These are phyloP conservation scores for Macrolepiota dolichaula DNA, from an alignment of 768 basidiomycete species.

Conservation along the genomic window DNA sequence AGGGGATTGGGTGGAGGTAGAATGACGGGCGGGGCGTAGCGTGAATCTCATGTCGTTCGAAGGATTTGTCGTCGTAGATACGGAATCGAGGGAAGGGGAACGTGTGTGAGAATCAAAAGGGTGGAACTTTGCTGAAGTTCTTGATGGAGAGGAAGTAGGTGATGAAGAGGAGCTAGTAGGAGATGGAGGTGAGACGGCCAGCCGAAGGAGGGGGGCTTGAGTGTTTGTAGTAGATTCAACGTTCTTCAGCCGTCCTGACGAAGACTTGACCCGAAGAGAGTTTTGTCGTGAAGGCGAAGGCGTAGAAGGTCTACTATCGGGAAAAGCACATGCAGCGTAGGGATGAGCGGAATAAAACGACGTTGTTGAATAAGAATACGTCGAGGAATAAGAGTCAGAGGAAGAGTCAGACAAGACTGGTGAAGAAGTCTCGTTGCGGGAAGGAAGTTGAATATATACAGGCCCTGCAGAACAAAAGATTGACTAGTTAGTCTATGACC, in stretches of 20 bases:
- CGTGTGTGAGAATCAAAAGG: constrained; percentile 1
- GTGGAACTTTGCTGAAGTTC: constrained; percentile 2
- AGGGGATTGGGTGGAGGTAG: constrained; percentile 15
- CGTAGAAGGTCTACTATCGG: background rate
- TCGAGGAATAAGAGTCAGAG: constrained; percentile 21
- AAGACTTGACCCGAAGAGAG: background rate
- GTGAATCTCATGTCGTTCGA: constrained; percentile 9
- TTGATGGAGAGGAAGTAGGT: background rate
- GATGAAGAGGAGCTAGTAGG: constrained; percentile 15
- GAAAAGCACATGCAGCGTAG: constrained; percentile 8
- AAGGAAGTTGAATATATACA: constrained; percentile 18
- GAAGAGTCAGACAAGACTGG: constrained; percentile 22
- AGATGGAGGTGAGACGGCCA: constrained; percentile 22
- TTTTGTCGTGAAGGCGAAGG: background rate
- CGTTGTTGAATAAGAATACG: constrained; percentile 19
- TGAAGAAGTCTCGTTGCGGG: constrained; percentile 9
- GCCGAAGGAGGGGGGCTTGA: constrained; percentile 18
- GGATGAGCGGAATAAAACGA: constrained; percentile 8
- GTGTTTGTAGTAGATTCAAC: constrained; percentile 3
- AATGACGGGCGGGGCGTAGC: constrained; percentile 18
- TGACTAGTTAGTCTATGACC: background rate
- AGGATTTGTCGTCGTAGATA: background rate
- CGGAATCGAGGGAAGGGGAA: constrained; percentile 4
- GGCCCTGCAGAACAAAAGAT: constrained; percentile 16
- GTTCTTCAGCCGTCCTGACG: background rate